Conservation (phyloP, 2,329 filamentous ascomycete genomes). For the Pseudogymnoascus sp. region DNA sequence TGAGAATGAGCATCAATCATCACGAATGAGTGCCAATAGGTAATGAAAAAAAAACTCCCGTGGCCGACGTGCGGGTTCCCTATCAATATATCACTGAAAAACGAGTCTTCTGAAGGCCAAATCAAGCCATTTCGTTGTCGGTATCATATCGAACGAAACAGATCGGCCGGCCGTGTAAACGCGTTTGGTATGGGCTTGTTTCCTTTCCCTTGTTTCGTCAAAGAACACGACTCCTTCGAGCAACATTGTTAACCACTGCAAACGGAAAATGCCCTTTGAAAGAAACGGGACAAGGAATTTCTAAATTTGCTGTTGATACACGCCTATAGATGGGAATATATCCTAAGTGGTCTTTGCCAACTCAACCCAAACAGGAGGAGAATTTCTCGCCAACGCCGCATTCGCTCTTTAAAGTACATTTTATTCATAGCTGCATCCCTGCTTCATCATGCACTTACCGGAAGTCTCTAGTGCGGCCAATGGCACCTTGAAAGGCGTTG, state of each 20-base stretch:
- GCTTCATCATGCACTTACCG: neutral
- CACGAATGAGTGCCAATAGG: neutral
- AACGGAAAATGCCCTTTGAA: neutral
- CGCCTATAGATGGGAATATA: neutral
- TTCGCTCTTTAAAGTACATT: constrained; percentile 1
- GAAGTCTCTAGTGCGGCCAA: neutral
- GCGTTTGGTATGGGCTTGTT: neutral
- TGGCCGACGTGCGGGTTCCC: neutral
- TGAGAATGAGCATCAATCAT: neutral
- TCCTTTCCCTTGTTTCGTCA: neutral
- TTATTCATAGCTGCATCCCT: neutral
- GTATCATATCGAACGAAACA: neutral
- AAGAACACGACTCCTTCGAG: neutral
- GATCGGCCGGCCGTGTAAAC: neutral
- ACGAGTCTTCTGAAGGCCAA: neutral
- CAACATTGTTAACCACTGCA: neutral
- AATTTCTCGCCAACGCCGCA: neutral
- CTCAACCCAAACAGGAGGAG: neutral
- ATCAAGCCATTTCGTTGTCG: neutral
- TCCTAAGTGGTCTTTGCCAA: neutral
- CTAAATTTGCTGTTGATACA: neutral
- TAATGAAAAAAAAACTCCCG: neutral
- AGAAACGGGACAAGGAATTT: neutral
- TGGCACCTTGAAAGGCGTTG: constrained; percentile 10
- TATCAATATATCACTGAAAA: neutral